Base-by-base conservation (phyloP, 2,329 filamentous ascomycete species). In the Diaporthe aspalathi region DNA sequence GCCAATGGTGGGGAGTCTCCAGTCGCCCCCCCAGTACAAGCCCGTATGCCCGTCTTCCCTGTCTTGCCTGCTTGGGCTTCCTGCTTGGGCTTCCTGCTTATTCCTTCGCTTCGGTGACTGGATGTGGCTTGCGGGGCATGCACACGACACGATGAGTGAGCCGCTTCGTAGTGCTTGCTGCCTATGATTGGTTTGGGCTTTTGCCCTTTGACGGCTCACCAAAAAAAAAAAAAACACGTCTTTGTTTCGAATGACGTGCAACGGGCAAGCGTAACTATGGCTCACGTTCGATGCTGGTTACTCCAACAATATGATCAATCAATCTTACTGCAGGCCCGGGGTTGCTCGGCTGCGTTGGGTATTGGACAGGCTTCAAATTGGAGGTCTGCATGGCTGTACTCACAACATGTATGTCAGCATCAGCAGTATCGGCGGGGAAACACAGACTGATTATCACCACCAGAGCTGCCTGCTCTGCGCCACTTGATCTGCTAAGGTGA, bases 61-160 rank as follows among this genome's bases (percentile, higher is more conserved):
- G 29, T 29, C 24, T 63, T 63, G 22, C 57, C 57, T 63, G 57
- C n/a, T n/a, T n/a, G n/a, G n/a, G 32, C 32, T 9, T 35, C 57
- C 57, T 63, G 57, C 57, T 49, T 63, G 57, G n/a, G 43, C 57
- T 27, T 50, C 60, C 49, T 63, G 57, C 22, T 43, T 38, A 24
- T 24, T 65, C 60, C 60, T 65, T 50, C 45, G 29, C 60, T 29
- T 65, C 45, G 60, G 43, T 65, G 45, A 38, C 60, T 50, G 43
- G 20, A 50, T 65, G n/a, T 22, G 43, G 47, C 17, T 14, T 27
- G 29, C 7, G 27, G 27, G 5, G 50, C n/a, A 17, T 35, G 32
- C 32, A 9, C n/a, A n/a, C n/a, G n/a, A n/a, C 20, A 47, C 43
- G 43, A 35, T 35, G 60, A 49, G 60, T 63, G 56, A 62, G 56